Base-by-base conservation (phyloP, 2,329 filamentous ascomycete genomes). In the Aulographum hederae region DNA sequence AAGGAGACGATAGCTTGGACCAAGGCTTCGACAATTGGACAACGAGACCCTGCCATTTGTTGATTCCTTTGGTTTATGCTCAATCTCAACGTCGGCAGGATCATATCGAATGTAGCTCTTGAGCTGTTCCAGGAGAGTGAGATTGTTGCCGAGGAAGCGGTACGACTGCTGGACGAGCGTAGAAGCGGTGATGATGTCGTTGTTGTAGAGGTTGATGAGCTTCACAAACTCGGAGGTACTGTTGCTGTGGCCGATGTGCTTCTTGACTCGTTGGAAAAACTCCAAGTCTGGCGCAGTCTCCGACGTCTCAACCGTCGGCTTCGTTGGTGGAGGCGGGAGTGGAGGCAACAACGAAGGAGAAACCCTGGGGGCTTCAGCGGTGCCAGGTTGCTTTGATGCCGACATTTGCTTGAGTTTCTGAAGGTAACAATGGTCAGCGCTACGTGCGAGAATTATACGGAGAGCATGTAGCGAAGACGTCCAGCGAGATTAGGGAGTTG, bases 251-350 rank as follows among this genome's bases (percentile, higher is more conserved):
- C 78, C 75, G 35, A 98, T 81, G 46, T 78, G 86, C 55, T 98
- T 98, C 66, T 94, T 95, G 13, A 89, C 84, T 5, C 84, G 76
- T 38, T 98, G 89, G 44, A 98, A 98, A 56, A 95, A 95, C 2
- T 73, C 73, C 32, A 95, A 66, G 47, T 95, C 86, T 35, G 95
- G 86, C 33, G 74, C 68, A 16, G 69, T 78, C 1, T 82, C 78
- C n/a, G 73, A 73, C 6, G 74, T 63, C 1, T 74, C 71, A 0
- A 74, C 69, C 0, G 73, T 74, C 1, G 85, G 84, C 26, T 30
- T 30, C 23, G 78, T 73, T 19, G 95, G 68, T 2, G 89, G 85
- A 47, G 86, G 79, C 1, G 89, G 89, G 41, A 92, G 16, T 25
- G 31, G 70, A 30, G 89, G 89, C 1, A 86, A 84, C 29, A 98